Conservation (phyloP, 225 moss, liverwort and hornwort species). For the Polytrichum commune region DNA sequence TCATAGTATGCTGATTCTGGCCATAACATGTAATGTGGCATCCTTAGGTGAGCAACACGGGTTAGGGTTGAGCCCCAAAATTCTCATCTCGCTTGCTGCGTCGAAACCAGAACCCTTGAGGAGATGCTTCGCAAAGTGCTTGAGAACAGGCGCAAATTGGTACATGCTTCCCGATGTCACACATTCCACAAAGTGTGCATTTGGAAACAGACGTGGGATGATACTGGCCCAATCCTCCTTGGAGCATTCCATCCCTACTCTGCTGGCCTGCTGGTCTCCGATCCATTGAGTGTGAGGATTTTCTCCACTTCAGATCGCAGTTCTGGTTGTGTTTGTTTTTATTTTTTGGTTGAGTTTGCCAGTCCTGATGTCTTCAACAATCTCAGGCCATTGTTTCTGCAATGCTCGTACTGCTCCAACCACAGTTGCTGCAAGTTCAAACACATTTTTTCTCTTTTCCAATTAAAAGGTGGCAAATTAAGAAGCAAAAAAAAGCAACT, state of each 20-base stretch:
- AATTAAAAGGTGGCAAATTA: not conserved
- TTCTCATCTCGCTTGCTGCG: conserved; percentile 37
- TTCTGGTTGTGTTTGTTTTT: too few relatives aligned
- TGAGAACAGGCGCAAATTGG: conserved; percentile 27
- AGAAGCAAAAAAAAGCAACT: not conserved
- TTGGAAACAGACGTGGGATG: conserved; percentile 40
- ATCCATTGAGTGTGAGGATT: conserved; percentile 28
- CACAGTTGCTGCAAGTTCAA: conserved; percentile 15
- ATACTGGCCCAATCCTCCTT: conserved; percentile 26
- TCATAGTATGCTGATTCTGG: conserved; percentile 38
- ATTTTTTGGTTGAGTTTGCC: conserved; percentile 49
- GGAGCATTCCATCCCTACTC: conserved; percentile 4
- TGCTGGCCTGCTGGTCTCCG: conserved; percentile 32
- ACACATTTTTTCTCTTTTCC: not conserved
- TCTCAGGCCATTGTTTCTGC: conserved; percentile 16
- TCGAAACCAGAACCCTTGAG: conserved; percentile 28
- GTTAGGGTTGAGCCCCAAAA: conserved; percentile 33
- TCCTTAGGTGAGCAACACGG: conserved; percentile 21
- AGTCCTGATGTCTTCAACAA: conserved; percentile 34
- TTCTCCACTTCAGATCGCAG: conserved; percentile 26
- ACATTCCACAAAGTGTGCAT: conserved; percentile 21
- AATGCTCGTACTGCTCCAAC: not conserved
- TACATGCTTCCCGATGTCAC: conserved; percentile 39
- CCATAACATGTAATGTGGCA: conserved; percentile 28
- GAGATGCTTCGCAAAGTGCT: conserved; percentile 18